Evolutionary conservation across 495 filamentous ascomycete species (phyloP).

Genomic region (Aspergillus coremiiformis): DNA sequence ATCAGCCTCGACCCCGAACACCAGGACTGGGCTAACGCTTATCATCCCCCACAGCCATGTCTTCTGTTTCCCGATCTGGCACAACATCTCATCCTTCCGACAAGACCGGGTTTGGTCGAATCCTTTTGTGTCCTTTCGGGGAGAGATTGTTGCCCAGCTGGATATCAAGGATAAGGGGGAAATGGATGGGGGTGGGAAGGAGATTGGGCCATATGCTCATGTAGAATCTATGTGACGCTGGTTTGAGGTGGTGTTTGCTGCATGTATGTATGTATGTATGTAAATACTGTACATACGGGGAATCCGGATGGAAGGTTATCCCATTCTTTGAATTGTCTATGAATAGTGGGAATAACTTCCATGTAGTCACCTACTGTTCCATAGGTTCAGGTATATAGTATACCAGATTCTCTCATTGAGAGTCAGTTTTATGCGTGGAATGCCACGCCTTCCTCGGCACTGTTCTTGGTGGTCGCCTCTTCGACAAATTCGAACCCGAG

Average conservation of each 20-base stretch:
- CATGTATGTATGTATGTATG: too few species aligned
- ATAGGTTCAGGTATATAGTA: too few species aligned
- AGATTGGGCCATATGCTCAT: background rate
- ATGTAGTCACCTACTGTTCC: too few species aligned
- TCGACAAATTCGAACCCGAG: conserved; percentile 73
- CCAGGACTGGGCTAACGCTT: conserved; percentile 27
- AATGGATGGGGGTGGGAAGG: background rate
- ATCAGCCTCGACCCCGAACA: conserved; percentile 21
- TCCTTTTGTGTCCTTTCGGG: conserved; percentile 29
- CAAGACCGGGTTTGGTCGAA: conserved; percentile 24
- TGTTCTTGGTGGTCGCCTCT: conserved; percentile 5
- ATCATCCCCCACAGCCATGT: conserved; percentile 32
- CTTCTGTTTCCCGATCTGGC: conserved; percentile 30
- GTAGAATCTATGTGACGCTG: background rate
- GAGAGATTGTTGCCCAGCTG: background rate
- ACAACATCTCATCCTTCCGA: conserved; percentile 20
- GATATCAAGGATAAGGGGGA: background rate
- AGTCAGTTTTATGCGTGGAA: conserved; percentile 16
- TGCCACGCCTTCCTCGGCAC: conserved; percentile 9
- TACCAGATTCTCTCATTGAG: background rate
- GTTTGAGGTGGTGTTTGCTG: too few species aligned
- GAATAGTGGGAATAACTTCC: too few species aligned
- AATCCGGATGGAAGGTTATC: too few species aligned
- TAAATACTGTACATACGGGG: too few species aligned
- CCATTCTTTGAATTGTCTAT: too few species aligned